These are phyloP conservation scores for Fagopyrum homotropicum DNA, from an alignment of 148 eudicot genomes.

Conservation along the genomic window DNA sequence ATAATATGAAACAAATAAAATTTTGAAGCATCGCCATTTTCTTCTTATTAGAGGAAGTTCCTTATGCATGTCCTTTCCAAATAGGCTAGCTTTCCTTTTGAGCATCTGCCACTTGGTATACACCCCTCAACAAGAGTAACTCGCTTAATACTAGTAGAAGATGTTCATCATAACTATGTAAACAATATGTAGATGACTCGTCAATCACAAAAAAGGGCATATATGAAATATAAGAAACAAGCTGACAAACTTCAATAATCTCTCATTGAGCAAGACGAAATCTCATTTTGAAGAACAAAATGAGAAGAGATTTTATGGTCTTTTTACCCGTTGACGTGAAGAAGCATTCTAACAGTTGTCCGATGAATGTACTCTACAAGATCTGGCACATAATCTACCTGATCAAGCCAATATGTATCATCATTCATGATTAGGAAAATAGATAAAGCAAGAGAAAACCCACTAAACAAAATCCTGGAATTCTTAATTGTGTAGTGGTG, in stretches of 20 bases:
- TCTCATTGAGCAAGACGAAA: not conserved
- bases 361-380: slow-evolving; percentile 78
- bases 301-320: not conserved
- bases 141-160: not conserved
- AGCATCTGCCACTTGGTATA: not conserved
- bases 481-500: not conserved
- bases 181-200: not conserved
- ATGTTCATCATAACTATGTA: not conserved
- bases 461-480: not conserved
- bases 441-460: slow-evolving; percentile 6
- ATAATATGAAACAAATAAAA: not conserved
- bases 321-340: slow-evolving; percentile 76
- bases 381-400: slow-evolving; percentile 95
- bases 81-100: not conserved
- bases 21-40: not conserved
- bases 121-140: not conserved
- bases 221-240: not conserved
- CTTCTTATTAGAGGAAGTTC: not conserved
- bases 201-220: not conserved
- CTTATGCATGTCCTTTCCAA: not conserved
- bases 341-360: slow-evolving; percentile 76
- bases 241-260: not conserved
- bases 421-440: not conserved
- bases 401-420: slow-evolving; percentile 20
- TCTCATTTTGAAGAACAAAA: not conserved